phyloP scores from a whole-genome alignment of 257 asterid species.

The Paulownia fortunei region DNA sequence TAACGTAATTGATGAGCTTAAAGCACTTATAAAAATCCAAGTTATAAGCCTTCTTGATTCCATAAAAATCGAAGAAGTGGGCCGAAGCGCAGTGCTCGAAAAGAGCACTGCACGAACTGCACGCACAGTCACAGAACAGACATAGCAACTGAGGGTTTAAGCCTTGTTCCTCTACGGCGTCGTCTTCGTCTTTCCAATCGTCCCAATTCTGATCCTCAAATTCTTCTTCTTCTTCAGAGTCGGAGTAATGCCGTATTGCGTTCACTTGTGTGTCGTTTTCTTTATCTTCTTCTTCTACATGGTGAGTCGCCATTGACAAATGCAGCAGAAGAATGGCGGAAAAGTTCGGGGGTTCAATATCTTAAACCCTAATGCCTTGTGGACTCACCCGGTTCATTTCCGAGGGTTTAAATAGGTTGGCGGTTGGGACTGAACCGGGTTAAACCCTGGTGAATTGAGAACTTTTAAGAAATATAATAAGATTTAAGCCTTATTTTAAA shows the following conservation, averaged over 20 bases:
- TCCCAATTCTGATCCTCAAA: slow-evolving; percentile 56
- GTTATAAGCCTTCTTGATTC: slow-evolving; percentile 32
- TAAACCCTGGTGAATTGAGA: neutral
- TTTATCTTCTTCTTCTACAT: slow-evolving; percentile 25
- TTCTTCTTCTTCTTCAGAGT: slow-evolving; percentile 47
- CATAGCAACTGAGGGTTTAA: slow-evolving; percentile 43
- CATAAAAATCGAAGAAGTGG: slow-evolving; percentile 70
- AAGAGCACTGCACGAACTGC: slow-evolving; percentile 51
- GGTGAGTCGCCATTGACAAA: slow-evolving; percentile 34
- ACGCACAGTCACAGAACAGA: slow-evolving; percentile 71
- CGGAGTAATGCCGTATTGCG: slow-evolving; percentile 23
- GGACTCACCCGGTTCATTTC: slow-evolving; percentile 12
- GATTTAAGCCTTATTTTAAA: too few relatives aligned
- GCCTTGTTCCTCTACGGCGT: slow-evolving; percentile 35
- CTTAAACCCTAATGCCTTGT: slow-evolving; percentile 39
- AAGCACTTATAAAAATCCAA: slow-evolving; percentile 87
- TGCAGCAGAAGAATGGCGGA: slow-evolving; percentile 12
- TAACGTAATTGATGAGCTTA: slow-evolving; percentile 83
- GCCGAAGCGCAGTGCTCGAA: slow-evolving; percentile 72
- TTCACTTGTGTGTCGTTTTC: slow-evolving; percentile 5
- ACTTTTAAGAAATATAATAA: too few relatives aligned
- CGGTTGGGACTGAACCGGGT: neutral
- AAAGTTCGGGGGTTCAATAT: neutral
- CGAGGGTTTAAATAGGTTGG: neutral
- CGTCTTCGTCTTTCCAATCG: slow-evolving; percentile 54